Evolutionary conservation across 768 basidiomycete species (phyloP), one percentile per base, ranked within the genome.

Genomic region (Auricularia heimuer): DNA sequence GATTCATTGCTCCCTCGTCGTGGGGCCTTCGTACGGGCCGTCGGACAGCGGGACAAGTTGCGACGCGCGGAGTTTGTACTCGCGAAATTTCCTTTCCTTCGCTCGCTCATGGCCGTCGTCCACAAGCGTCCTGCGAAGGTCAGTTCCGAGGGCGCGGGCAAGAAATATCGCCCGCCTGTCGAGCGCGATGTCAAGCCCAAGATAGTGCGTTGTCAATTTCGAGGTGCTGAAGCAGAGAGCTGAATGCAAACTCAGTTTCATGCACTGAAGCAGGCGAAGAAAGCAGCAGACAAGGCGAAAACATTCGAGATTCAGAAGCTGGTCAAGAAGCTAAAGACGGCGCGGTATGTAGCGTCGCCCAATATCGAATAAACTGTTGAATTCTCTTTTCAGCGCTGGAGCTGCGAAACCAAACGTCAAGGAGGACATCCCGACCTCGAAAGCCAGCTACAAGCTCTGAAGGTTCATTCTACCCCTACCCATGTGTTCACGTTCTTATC

Each of bases 201-300:
- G 12, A 14, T 42, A 14, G 39, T 42, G 12, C 39, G 39, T 3
- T 29, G 29, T 29, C 29, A 29, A 29, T 3, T 29, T 29, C 29
- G 29, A 29, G 29, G 29, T 29, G 29, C 29, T 29, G 29, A 29
- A 29, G 2, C 2, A 29, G 29, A 29, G 29, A 29, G 29, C 29
- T 29, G 29, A 42, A 54, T 29, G 54, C 54, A 1, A 10, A 21
- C 34, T 12, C 56, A 96, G 94, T 85, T 90, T 69, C 90, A 90
- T 72, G 83, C 83, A 65, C 71, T 89, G 62, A 88, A 83, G 72
- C 87, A 89, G 68, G 82, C 90, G 8, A 81, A 82, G 68, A 89
- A 89, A 69, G 83, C 87, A 3, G 83, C 88, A 35, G 95, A 92
- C 77, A 91, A 88, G 70, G 88, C 89, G 10, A 91, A 85, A 72